These are phyloP conservation scores for Cicer arietinum DNA, from an alignment of 306 rosid genomes.

Conservation along the genomic window DNA sequence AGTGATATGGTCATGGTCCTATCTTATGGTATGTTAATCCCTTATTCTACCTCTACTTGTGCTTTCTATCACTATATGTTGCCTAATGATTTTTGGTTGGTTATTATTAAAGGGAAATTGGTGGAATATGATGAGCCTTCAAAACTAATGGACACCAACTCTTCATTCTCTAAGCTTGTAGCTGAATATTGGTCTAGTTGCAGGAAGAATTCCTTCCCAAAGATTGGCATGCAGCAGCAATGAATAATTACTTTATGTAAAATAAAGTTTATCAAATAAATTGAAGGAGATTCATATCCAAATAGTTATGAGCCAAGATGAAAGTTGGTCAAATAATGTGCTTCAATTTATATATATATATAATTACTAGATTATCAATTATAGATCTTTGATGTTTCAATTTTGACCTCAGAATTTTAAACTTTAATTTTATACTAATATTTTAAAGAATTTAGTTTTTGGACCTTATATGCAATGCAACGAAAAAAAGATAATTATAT, in stretches of 20 bases:
- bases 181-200: constrained; percentile 84
- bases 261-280: not conserved
- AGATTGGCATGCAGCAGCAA: not conserved
- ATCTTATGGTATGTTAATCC: constrained; percentile 61
- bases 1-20: constrained; percentile 91
- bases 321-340: not conserved
- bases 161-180: constrained; percentile 77
- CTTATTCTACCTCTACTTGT: not conserved
- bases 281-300: not conserved
- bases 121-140: constrained; percentile 81
- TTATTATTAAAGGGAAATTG: constrained; percentile 56
- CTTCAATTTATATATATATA: too few relatives aligned
- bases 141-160: constrained; percentile 63
- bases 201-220: constrained; percentile 46
- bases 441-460: too few relatives aligned
- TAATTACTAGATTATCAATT: too few relatives aligned
- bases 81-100: not conserved
- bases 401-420: too few relatives aligned
- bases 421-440: too few relatives aligned
- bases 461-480: too few relatives aligned
- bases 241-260: constrained; percentile 19
- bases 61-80: not conserved
- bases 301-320: not conserved
- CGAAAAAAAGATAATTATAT: too few relatives aligned
- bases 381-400: too few relatives aligned